Base-by-base conservation (phyloP, 768 basidiomycete species). In the Sporobolomyces phaffii region DNA sequence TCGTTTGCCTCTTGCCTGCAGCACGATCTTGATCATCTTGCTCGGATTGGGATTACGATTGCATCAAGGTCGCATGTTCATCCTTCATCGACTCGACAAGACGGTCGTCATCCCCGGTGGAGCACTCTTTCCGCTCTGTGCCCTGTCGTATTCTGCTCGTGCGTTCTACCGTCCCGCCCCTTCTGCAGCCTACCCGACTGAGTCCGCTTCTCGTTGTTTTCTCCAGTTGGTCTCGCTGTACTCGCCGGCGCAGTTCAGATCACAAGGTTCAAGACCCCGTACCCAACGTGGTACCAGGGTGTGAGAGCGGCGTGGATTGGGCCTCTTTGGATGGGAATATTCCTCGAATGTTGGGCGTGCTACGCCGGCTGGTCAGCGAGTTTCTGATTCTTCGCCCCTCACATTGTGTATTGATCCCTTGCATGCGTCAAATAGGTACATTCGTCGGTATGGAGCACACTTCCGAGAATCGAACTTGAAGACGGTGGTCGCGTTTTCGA, bases 291-390 rank as follows among this genome's bases (percentile, higher is more conserved):
- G 22, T 69, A 36, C 20, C 18, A 48, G 3, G 68, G 68, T 0
- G 1, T 48, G 3, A 28, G 31, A 1, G 33, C 28, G 0, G 47
- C n/a, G 2, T 69, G 68, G 62, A 59, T 59, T 40, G 51, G 31
- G 1, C 34, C 53, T 0, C 38, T 69, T 3, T 64, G 58, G 58
- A 26, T 22, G 22, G 68, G 58, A 22, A 48, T 57, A 13, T 64
- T 56, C 41, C 44, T 47, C 40, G 68, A 69, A 43, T 26, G 34
- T 14, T 69, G 68, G 68, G 41, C 53, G 13, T 60, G 58, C 13
- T 26, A 56, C 26, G 33, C 40, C 41, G 45, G 24, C 1, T 64
- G 53, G 56, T 68, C 1, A n/a, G 50, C 38, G n/a, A 10, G 28
- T 49, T 50, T 24, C 47, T 24, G 10, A 0, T 36, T 29, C 11